Conservation (phyloP, 768 basidiomycete genomes). For the Trametes meyenii region DNA sequence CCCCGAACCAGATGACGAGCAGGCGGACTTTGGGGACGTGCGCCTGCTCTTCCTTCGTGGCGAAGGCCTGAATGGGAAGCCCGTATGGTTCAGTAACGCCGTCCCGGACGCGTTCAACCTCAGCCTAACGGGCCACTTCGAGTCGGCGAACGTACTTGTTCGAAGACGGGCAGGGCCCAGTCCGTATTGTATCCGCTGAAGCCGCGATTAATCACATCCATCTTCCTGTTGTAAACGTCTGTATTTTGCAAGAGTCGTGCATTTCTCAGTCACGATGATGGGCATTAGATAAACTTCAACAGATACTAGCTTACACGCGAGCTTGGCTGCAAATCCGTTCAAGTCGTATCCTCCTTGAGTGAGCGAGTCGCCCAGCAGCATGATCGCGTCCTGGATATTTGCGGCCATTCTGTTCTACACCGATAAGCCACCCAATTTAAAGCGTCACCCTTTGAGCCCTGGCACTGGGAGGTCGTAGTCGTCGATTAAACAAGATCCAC, state of each 20-base stretch:
- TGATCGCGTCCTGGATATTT: slow-evolving; percentile 60
- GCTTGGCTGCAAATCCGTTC: slow-evolving; percentile 66
- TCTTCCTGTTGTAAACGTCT: slow-evolving; percentile 79
- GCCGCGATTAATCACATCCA: slow-evolving; percentile 89
- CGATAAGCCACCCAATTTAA: no score
- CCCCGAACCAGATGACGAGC: slow-evolving; percentile 89
- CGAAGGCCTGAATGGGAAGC: slow-evolving; percentile 51
- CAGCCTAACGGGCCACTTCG: no score
- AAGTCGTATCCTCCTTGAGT: slow-evolving; percentile 68
- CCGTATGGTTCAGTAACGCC: not conserved
- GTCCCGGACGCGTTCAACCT: no score
- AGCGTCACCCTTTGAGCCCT: no score
- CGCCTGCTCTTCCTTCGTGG: slow-evolving; percentile 49
- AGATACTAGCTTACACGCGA: slow-evolving; percentile 54
- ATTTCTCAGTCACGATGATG: slow-evolving; percentile 1
- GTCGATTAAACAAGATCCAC: no score
- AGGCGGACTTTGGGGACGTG: slow-evolving; percentile 64
- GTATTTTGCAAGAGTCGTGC: not conserved
- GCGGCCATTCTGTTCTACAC: slow-evolving; percentile 51
- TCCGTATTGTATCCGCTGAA: slow-evolving; percentile 84
- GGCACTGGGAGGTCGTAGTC: no score
- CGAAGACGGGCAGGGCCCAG: slow-evolving; percentile 81
- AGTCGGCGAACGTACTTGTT: slow-evolving; percentile 52
- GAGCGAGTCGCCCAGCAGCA: slow-evolving; percentile 84
- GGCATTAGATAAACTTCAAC: not conserved